Base-by-base conservation (phyloP, 2,329 filamentous ascomycete species). In the Sphaerulina vaccinii region DNA sequence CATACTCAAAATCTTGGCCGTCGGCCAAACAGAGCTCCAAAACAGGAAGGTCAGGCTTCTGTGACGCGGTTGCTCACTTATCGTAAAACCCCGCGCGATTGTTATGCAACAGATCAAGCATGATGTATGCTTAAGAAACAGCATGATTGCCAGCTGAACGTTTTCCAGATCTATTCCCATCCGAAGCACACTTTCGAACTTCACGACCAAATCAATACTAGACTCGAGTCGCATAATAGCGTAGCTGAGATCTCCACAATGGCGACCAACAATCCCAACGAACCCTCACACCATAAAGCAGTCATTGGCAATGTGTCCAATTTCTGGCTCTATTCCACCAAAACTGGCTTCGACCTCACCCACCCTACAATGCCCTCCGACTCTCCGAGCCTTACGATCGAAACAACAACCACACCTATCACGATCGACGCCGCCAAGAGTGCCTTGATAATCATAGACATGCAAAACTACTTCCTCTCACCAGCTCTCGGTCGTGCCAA, bases 271-370 rank as follows among this genome's bases (percentile, higher is more conserved):
- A 40, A 24, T 37, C 18, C 9, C 24, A 45, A 49, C 51, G 37
- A 43, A 36, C 9, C 44, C 38, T 16, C 40, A 13, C 48, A 52
- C 23, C 40, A 52, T 32, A 41, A 35, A 40, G 52, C 70, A 29
- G 53, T 74, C 46, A 73, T 78, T 51, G 75, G 75, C 53, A 65
- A 68, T 35, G 52, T 61, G 8, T 57, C 63, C 13, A 73, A 71
- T 59, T 75, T 75, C 64, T 78, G 75, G 75, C 67, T 72, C 4
- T 72, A 75, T 59, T 71, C 71, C 32, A 66, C 68, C 2, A 16
- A 51, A 18, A 68, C 61, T 9, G 74, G 73, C 41, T 77, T 77
- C 62, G 71, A 78, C 56, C 70, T 78, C 4, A 76, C 74, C 1
- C 75, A 72, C 52, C 69, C 73, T 1, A 8, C 61, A 5, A 56